Evolutionary conservation across 1,284 basidiomycete genomes (phyloP), one percentile per base, ranked within the genome.

Genomic region (Boletus sp.): DNA sequence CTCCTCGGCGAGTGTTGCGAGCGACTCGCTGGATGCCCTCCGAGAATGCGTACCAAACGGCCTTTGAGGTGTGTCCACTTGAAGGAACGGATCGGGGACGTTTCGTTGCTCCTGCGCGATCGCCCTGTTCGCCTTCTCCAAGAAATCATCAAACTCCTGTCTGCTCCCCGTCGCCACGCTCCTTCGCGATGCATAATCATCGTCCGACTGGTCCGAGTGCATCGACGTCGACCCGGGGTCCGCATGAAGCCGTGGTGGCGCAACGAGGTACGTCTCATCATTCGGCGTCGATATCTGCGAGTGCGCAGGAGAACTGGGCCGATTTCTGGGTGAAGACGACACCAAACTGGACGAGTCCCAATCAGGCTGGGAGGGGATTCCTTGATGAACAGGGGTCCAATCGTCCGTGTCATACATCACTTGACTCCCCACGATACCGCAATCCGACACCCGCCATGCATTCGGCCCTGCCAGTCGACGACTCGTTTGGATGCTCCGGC

Each of bases 1-100:
- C 61, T 94, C 92, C 57, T 93, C 90, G 34, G 91, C 87, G 48
- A 94, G 91, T 3, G 87, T 87, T 9, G 86, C 82, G 52, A 94
- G 91, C 5, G 90, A 92, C 60, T 94, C 92, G 23, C 88, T 82
- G 0, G 90, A 93, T 0, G 86, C 85, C 3, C 79, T 77, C 10
- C 89, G 77, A 26, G 88, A 91, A 65, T 91, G 87, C n/a, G 72
- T 57, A 46, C 86, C 86, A 68, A 92, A 93, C 0, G 91, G 90
- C 54, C 80, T 76, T 26, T 69, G 73, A 5, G 90, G 91, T 4
- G 71, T 65, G 19, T 73, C 68, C 2, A 44, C 38, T 13, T 62
- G 61, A 51, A 93, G 69, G 75, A 93, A 93, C 1, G 91, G 91
- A 72, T 94, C 91, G 1, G 87, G 87, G 4, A 77, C 77, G 64